Percentiles rank a stretch among this genome's conserved stretches.
Evolutionary conservation across 257 asterid genomes (phyloP).

Genomic region (Solanum clarkiae): DNA sequence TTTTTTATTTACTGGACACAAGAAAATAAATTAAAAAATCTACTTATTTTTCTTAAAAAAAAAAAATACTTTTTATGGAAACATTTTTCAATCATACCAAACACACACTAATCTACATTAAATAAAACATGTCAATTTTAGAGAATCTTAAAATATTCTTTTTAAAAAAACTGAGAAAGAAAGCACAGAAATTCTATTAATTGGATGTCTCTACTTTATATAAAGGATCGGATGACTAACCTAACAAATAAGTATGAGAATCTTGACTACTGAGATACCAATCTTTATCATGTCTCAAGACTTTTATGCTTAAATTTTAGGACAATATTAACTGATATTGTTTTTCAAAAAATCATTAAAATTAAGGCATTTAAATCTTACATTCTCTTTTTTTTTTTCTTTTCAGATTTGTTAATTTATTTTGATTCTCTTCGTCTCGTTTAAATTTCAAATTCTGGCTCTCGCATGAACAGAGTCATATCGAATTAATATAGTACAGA

Average conservation of each 20-base stretch:
- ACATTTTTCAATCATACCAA: too few species aligned
- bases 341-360: background rate
- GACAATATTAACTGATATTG: background rate
- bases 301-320: background rate
- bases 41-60: too few species aligned
- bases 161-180: background rate
- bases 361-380: background rate
- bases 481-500: background rate
- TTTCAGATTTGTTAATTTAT: background rate
- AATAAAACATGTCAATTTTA: background rate
- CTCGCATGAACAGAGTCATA: background rate
- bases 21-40: too few species aligned
- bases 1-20: too few species aligned
- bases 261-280: slow-evolving; percentile 32
- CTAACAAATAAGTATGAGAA: slow-evolving; percentile 36
- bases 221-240: background rate
- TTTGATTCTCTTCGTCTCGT: background rate
- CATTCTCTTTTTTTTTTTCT: background rate
- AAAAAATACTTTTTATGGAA: too few species aligned
- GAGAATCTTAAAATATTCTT: background rate
- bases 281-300: slow-evolving; percentile 6
- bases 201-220: background rate
- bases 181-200: background rate
- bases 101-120: background rate
- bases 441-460: background rate